phyloP scores from a whole-genome alignment of 192 early-diverging fungal species.

The Coemansia sp. region DNA sequence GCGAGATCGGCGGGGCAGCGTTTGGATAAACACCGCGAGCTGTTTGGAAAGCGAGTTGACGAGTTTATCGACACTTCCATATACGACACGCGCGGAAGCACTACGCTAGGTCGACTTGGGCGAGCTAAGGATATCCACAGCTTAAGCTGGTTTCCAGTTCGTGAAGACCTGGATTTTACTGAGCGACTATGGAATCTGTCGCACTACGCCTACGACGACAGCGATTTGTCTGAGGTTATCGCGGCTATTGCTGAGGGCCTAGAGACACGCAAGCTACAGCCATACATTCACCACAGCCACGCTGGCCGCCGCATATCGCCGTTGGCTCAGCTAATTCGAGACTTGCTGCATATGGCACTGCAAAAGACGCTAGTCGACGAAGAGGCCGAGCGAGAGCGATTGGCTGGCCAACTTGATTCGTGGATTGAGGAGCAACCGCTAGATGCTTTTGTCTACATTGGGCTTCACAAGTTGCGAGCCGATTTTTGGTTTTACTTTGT shows the following conservation, averaged over 20 bases:
- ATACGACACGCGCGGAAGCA: conserved; percentile 27
- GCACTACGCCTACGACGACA: conserved; percentile 36
- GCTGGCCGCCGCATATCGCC: conserved; percentile 12
- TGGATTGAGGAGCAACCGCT: conserved; percentile 53
- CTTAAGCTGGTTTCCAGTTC: conserved; percentile 25
- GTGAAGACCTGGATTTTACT: conserved; percentile 47
- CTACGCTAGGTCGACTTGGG: conserved; percentile 6
- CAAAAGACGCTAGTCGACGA: conserved; percentile 28
- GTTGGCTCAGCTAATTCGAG: conserved; percentile 34
- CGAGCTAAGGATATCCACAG: conserved; percentile 6
- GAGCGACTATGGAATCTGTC: conserved; percentile 50
- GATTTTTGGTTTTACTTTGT: conserved; percentile 51
- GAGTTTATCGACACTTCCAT: conserved; percentile 40
- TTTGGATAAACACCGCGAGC: conserved; percentile 25
- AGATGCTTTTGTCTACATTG: conserved; percentile 49
- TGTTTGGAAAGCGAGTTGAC: conserved; percentile 32
- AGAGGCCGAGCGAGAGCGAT: conserved; percentile 28
- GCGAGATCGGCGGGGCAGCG: background rate
- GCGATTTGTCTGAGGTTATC: conserved; percentile 40
- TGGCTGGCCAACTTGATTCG: conserved; percentile 38
- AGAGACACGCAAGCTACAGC: conserved; percentile 48
- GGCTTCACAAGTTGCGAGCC: conserved; percentile 41
- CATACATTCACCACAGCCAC: conserved; percentile 28
- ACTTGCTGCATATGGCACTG: conserved; percentile 34
- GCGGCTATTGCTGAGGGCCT: conserved; percentile 50